Base-by-base conservation (phyloP, 106 monocot species). In the Phalaenopsis aphrodite region DNA sequence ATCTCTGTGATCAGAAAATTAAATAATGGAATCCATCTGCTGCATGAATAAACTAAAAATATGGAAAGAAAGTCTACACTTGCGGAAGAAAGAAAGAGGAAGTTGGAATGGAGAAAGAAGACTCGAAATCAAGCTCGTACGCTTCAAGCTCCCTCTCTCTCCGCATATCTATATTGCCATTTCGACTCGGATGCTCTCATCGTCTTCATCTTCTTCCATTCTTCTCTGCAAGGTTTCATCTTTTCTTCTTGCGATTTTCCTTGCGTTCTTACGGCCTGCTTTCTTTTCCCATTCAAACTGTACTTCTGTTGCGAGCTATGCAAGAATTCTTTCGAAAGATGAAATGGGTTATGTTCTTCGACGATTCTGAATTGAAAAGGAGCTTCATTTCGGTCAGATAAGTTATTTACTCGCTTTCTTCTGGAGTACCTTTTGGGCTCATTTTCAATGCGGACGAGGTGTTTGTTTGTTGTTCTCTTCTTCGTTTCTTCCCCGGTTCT, bases 381-480 rank as follows among this genome's bases (percentile, higher is more conserved):
- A 17, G 10, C 21, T 24, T 49, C 48, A 10, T 49, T 47, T 76
- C 23, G n/a, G 8, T 76, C 4, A 19, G 6, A 8, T 10, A 24
- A 4, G 74, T 45, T 2, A 7, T 75, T 8, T n/a, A n/a, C n/a
- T 45, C 45, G 19, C 45, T 75, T 41, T 37, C 18, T 8, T 2
- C 8, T 10, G 43, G 43, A 19, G 45, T 5, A 5, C 19, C 15
- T 8, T 11, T 76, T 24, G 43, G 76, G 76, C 14, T 47, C 23
- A 2, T 15, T 76, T 23, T 14, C 48, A 49, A 76, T 76, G 23
- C 48, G 9, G 48, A 52, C 42, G 23, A 49, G 76, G 24, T 49
- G 76, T 76, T 76, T 76, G 76, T 14, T 52, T 14, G 0, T 83
- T 66, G 45, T 82, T 19, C 30, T 76, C 15, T 36, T 57, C 2